phyloP scores from a whole-genome alignment of 1,284 basidiomycete species.

The Sporisorium sorghi region DNA sequence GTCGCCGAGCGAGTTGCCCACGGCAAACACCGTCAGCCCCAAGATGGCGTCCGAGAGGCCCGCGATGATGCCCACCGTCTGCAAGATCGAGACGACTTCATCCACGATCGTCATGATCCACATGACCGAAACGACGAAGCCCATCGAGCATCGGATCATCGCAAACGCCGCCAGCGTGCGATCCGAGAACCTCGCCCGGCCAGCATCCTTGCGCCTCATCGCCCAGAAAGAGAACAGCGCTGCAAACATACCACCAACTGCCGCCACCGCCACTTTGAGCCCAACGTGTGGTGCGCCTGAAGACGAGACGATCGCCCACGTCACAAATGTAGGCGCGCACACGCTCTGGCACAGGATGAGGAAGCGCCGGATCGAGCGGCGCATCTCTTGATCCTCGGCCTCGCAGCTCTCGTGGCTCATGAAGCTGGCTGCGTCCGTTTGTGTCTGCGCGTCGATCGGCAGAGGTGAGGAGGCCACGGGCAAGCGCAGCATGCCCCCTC shows the following conservation, averaged over 20 bases:
- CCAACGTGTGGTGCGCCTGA: conserved; percentile 18
- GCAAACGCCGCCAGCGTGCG: conserved; percentile 29
- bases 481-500: not conserved
- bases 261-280: conserved; percentile 28
- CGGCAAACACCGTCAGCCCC: conserved; percentile 92
- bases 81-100: conserved; percentile 62
- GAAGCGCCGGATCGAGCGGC: conserved; percentile 39
- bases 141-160: conserved; percentile 54
- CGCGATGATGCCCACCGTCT: conserved; percentile 92
- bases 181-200: conserved; percentile 37
- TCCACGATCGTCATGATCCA: conserved; percentile 68
- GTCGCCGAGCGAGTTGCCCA: conserved; percentile 95
- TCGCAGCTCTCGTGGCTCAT: conserved; percentile 71
- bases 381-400: conserved; percentile 59
- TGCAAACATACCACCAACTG: conserved; percentile 11
- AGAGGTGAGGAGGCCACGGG: conserved; percentile 9
- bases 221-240: conserved; percentile 23
- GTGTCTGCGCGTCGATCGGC: conserved; percentile 10
- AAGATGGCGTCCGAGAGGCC: conserved; percentile 97
- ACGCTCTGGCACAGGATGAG: conserved; percentile 56
- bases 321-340: conserved; percentile 56
- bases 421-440: conserved; percentile 17
- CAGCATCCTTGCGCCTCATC: conserved; percentile 37
- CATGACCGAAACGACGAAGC: conserved; percentile 62
- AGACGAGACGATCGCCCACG: conserved; percentile 54